Evolutionary conservation across 768 basidiomycete species (phyloP).

Genomic region (Naematelia aurantialba): DNA sequence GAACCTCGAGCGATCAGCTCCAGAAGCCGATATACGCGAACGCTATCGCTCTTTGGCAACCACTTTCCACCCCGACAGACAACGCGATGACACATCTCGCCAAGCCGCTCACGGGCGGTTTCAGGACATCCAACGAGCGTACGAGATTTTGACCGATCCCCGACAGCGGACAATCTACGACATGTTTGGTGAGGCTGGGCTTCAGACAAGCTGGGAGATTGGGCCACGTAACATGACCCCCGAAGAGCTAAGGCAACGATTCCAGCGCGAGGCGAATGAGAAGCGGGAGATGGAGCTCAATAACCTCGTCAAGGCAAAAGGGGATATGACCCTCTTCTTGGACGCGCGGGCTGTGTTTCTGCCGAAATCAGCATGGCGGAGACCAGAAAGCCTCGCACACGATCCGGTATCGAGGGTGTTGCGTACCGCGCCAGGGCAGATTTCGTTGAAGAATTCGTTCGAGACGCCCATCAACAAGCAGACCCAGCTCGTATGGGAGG

Average conservation of each 20-base stretch:
- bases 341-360: conserved; percentile 47
- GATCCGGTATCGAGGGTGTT: conserved; percentile 28
- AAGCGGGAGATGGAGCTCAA: conserved; percentile 38
- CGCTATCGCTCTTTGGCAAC: conserved; percentile 69
- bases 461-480: conserved; percentile 48
- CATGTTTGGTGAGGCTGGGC: conserved; percentile 59
- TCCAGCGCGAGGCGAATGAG: conserved; percentile 40
- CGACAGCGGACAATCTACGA: conserved; percentile 66
- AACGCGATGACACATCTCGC: conserved; percentile 59
- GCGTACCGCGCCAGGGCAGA: conserved; percentile 34
- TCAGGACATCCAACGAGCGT: conserved; percentile 74
- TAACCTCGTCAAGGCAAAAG: conserved; percentile 46
- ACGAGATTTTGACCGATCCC: conserved; percentile 71
- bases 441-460: conserved; percentile 51
- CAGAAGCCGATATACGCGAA: conserved; percentile 68
- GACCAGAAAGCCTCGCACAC: conserved; percentile 32
- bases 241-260: conserved; percentile 46
- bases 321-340: conserved; percentile 41
- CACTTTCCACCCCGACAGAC: conserved; percentile 80
- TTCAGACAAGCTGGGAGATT: conserved; percentile 51
- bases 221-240: conserved; percentile 47
- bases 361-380: conserved; percentile 29
- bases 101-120: conserved; percentile 65
- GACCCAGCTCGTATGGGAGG: conserved; percentile 43
- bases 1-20: conserved; percentile 65